Evolutionary conservation across 2,329 filamentous ascomycete species (phyloP).

Genomic region (Colletotrichum tanaceti): DNA sequence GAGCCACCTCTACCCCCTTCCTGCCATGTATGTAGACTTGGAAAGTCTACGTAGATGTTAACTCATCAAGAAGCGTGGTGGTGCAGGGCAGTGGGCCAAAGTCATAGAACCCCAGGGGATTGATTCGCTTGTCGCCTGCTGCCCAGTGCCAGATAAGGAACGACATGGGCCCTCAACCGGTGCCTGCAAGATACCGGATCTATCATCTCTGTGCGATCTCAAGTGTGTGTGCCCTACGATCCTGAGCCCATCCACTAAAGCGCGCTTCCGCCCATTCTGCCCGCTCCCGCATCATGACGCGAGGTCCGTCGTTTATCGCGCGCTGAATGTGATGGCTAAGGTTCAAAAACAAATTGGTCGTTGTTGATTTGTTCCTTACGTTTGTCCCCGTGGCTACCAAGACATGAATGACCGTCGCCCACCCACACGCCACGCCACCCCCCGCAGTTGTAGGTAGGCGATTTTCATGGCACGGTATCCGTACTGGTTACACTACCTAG

Average conservation of each 20-base stretch:
- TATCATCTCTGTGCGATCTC: constrained; percentile 16
- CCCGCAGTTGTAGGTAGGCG: too few species aligned
- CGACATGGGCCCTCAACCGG: constrained; percentile 12
- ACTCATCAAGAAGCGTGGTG: constrained; percentile 10
- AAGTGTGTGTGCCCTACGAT: constrained; percentile 19
- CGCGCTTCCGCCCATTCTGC: constrained; percentile 4
- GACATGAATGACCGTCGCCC: constrained; percentile 20
- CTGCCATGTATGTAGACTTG: constrained; percentile 16
- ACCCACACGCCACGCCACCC: constrained; percentile 22
- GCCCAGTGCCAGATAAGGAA: constrained; percentile 8
- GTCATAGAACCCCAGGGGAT: constrained; percentile 25
- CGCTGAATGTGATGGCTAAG: constrained; percentile 22
- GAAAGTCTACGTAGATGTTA: not conserved
- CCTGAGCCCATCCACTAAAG: constrained; percentile 11
- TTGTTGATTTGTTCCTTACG: constrained; percentile 13
- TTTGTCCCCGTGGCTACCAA: constrained; percentile 13
- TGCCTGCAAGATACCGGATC: constrained; percentile 18
- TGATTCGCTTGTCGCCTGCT: constrained; percentile 18
- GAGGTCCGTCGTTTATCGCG: constrained; percentile 11
- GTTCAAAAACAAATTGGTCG: constrained; percentile 21
- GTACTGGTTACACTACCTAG: too few species aligned
- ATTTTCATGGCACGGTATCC: too few species aligned
- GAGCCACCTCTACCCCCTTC: not conserved
- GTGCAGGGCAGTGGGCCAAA: constrained; percentile 26
- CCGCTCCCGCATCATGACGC: not conserved